Conservation (phyloP, 352 stramenopile genomes). For the Phytophthora sojae region DNA sequence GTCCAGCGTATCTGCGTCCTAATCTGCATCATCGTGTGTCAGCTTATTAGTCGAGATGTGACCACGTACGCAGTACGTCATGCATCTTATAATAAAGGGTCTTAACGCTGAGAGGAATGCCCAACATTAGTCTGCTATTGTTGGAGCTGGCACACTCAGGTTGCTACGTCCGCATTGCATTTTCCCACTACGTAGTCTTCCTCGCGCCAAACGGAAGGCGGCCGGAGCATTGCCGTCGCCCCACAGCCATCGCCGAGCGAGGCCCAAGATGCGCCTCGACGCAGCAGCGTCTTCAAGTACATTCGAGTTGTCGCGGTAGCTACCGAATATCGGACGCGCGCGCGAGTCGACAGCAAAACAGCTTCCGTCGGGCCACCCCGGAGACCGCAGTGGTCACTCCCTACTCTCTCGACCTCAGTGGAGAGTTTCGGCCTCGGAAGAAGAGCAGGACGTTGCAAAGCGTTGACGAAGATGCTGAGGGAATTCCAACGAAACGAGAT, state of each 20-base stretch:
- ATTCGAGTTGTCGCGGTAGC: conserved; percentile 3
- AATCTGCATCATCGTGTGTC: too few relatives aligned
- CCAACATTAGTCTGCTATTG: conserved; percentile 3
- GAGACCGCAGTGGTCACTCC: conserved; percentile 2
- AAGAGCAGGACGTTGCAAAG: background rate
- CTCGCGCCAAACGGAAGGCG: background rate
- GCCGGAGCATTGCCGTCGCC: conserved; percentile 6
- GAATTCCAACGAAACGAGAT: background rate
- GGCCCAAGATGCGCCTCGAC: background rate
- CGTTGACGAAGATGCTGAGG: background rate
- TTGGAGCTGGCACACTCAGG: background rate
- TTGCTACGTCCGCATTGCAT: background rate
- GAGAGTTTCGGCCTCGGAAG: background rate
- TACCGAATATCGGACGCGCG: conserved; percentile 5
- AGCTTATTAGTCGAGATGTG: background rate
- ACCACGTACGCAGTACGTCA: too few relatives aligned
- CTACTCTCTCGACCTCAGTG: conserved; percentile 4
- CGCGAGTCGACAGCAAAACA: background rate
- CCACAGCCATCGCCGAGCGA: background rate
- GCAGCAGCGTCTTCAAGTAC: conserved; percentile 11
- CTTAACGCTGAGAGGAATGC: too few relatives aligned
- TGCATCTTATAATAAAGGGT: too few relatives aligned
- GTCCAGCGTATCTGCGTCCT: too few relatives aligned
- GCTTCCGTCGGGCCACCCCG: background rate
- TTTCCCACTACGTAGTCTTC: background rate